Percentiles rank a stretch among this genome's conserved stretches.
These are phyloP conservation scores for Amanita pseudoporphyria DNA, from an alignment of 768 basidiomycete species.

Conservation along the genomic window DNA sequence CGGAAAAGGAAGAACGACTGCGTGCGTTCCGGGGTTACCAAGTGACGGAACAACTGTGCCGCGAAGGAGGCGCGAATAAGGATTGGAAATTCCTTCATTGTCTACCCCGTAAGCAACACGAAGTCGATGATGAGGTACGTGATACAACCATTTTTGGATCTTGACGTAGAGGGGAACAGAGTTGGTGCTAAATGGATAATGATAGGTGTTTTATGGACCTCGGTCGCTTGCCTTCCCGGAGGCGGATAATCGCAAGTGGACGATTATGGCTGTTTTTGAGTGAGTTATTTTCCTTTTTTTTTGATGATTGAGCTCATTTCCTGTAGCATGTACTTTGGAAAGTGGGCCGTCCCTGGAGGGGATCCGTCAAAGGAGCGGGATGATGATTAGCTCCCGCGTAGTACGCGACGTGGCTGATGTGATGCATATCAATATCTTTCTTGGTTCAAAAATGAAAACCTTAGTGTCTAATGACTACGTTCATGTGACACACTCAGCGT, in stretches of 20 bases:
- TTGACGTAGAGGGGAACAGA: not conserved
- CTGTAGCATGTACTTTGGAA: conserved; percentile 36
- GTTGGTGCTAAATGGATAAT: not conserved
- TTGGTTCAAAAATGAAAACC: too few species aligned
- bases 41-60: conserved; percentile 82
- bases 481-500: too few species aligned
- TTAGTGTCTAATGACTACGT: too few species aligned
- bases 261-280: conserved; percentile 90
- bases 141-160: not conserved
- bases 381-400: too few species aligned
- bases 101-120: conserved; percentile 83
- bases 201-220: conserved; percentile 84
- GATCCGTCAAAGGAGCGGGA: not conserved
- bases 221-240: conserved; percentile 90
- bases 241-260: conserved; percentile 97
- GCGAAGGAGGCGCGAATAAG: conserved; percentile 69
- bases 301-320: conserved; percentile 13
- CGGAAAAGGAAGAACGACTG: conserved; percentile 79
- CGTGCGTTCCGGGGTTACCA: conserved; percentile 89
- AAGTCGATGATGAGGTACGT: conserved; percentile 91
- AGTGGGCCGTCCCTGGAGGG: conserved; percentile 26
- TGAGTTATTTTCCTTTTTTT: conserved; percentile 28
- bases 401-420: too few species aligned
- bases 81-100: conserved; percentile 97
- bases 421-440: too few species aligned